Evolutionary conservation across 805 yeast species (phyloP).

Genomic region (Pichia heedii): DNA sequence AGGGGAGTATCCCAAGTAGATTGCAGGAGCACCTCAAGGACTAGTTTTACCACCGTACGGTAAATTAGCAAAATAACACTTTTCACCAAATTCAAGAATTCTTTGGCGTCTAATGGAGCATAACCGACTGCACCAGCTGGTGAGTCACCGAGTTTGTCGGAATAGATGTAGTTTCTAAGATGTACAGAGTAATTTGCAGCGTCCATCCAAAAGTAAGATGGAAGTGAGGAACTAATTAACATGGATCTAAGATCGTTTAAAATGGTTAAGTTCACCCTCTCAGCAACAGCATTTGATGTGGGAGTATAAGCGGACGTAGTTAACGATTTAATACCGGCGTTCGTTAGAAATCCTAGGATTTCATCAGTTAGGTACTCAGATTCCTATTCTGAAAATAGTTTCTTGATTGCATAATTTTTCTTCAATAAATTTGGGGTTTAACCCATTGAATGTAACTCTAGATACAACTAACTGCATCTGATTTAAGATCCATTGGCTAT

Average conservation of each 20-base stretch:
- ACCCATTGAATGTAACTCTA: background rate
- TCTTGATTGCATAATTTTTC: background rate
- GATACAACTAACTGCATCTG: no score
- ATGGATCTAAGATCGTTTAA: background rate
- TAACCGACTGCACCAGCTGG: background rate
- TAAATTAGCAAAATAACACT: background rate
- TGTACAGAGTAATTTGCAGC: background rate
- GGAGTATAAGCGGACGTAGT: background rate
- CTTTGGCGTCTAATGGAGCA: background rate
- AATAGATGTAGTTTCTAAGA: background rate
- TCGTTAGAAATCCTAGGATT: background rate
- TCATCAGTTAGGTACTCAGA: background rate
- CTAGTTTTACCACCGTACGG: no score
- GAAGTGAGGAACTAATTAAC: background rate
- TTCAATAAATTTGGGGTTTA: background rate
- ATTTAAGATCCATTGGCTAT: no score
- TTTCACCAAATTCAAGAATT: background rate
- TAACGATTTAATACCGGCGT: background rate
- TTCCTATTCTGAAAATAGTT: background rate
- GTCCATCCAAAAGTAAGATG: background rate
- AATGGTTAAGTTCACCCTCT: background rate
- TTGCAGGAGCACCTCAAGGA: no score
- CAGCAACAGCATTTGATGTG: background rate
- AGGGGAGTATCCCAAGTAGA: no score
- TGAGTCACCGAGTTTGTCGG: background rate